These are phyloP conservation scores for peach (Prunus persica) DNA, from an alignment of 306 rosid species.

Conservation along the genomic window Prunus_persica_NCBIv2 NC_034012.1:13796501-13797000, in stretches of 20 bases:
- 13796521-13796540: conserved; percentile 44
- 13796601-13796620: conserved; percentile 30
- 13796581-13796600: conserved; percentile 26
- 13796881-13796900: neutral
- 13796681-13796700: conserved; percentile 11
- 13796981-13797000: no score
- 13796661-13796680: conserved; percentile 50
- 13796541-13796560: conserved; percentile 58
- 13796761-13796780: no score
- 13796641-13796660: conserved; percentile 74
- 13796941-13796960: no score
- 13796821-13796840: no score
- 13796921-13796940: no score
- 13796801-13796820: no score
- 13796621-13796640: conserved; percentile 38
- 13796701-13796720: no score
- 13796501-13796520: neutral
- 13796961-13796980: no score
- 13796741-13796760: neutral
- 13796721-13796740: no score
- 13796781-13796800: no score
- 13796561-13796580: conserved; percentile 41
- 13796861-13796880: no score
- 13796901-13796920: neutral
- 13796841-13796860: no score